Evolutionary conservation across 2,329 filamentous ascomycete genomes (phyloP).

Genomic region (Cordyceps farinosa): DNA sequence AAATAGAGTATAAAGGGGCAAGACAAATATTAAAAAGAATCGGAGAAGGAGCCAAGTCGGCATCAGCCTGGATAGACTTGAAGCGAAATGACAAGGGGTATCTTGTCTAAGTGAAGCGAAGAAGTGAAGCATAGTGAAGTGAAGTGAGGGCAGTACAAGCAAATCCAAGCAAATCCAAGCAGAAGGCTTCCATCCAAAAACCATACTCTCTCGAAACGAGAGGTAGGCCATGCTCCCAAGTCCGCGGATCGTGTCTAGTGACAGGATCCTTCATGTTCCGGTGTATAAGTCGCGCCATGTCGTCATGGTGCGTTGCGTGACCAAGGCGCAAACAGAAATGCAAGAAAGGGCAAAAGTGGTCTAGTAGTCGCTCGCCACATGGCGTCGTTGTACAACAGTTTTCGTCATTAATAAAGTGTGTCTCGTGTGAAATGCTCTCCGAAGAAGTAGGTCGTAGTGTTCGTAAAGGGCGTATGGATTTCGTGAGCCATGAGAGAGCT

Average conservation of each 20-base stretch:
- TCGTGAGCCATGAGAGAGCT: background rate
- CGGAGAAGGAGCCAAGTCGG: background rate
- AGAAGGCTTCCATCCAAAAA: background rate
- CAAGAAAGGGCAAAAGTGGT: background rate
- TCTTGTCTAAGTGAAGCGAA: constrained; percentile 32
- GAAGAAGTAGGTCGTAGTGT: background rate
- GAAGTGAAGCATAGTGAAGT: constrained; percentile 19
- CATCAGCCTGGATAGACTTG: background rate
- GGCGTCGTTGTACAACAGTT: constrained; percentile 2
- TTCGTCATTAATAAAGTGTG: constrained; percentile 8
- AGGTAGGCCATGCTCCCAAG: background rate
- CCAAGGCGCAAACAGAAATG: background rate
- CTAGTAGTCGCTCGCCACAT: background rate
- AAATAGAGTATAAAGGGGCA: constrained; percentile 6
- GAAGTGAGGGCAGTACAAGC: background rate
- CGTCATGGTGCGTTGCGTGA: background rate
- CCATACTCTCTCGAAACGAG: background rate
- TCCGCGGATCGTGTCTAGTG: background rate
- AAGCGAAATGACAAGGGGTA: constrained; percentile 34
- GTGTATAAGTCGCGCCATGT: background rate
- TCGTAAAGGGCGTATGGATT: background rate
- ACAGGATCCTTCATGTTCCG: constrained; percentile 5
- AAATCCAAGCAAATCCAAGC: background rate
- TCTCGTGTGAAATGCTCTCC: background rate
- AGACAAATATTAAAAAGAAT: constrained; percentile 12